phyloP scores from a whole-genome alignment of 192 early-diverging fungal species.

The Paraglomus brasilianum region DNA sequence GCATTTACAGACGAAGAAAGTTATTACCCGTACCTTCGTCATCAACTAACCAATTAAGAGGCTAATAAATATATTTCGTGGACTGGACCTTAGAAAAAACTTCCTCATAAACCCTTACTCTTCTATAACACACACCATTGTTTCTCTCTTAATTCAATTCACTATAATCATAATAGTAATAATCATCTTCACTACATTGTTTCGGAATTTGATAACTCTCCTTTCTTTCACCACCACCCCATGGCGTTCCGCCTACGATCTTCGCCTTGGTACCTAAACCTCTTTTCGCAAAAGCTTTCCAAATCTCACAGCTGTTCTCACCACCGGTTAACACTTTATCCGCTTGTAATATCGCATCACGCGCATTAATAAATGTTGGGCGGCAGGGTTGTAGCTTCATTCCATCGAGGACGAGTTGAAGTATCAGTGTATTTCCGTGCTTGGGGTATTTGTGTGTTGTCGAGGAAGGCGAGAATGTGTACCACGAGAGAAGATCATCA shows the following conservation, averaged over 20 bases:
- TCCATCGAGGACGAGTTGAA: slow-evolving; percentile 73
- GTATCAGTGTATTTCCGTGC: slow-evolving; percentile 66
- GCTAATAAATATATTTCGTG: no score
- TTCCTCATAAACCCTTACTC: no score
- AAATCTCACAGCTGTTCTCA: slow-evolving; percentile 69
- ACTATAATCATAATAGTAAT: background rate
- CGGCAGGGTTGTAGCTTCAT: slow-evolving; percentile 77
- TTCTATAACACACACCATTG: no score
- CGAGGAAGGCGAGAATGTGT: slow-evolving; percentile 9
- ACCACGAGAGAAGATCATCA: background rate
- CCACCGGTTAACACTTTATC: slow-evolving; percentile 63
- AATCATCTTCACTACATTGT: slow-evolving; percentile 3
- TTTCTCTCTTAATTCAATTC: background rate
- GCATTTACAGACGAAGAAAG: no score
- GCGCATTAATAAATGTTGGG: slow-evolving; percentile 69
- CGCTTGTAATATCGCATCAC: slow-evolving; percentile 72
- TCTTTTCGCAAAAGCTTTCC: slow-evolving; percentile 83
- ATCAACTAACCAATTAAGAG: no score
- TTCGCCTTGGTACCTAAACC: slow-evolving; percentile 79
- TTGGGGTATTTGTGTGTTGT: slow-evolving; percentile 36
- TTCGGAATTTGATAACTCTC: slow-evolving; percentile 55
- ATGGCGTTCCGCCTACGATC: slow-evolving; percentile 56
- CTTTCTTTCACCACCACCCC: slow-evolving; percentile 55
- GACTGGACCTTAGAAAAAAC: no score
- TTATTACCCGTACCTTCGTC: no score